Base-by-base conservation (phyloP, 495 filamentous ascomycete genomes). In the Staphylotrichum longicolle region DNA sequence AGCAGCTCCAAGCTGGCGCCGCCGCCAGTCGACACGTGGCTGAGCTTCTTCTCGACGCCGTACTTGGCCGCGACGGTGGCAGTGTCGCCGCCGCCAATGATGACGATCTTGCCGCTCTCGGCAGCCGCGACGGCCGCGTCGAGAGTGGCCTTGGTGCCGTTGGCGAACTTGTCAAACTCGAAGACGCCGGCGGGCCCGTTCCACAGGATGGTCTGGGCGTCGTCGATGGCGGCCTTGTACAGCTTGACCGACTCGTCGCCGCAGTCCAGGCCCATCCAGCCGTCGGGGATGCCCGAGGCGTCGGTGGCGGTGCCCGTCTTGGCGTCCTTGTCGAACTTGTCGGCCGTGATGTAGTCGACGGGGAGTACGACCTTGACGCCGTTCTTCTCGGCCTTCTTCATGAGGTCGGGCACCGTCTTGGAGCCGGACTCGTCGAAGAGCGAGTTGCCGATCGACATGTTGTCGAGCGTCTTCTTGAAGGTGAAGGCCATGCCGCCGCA, bases 401-500 rank as follows among this genome's bases (percentile, higher is more conserved):
- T 81, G 62, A 99, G 82, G 62, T 90, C 82, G 60, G 78, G 86
- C 48, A 97, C 95, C 20, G 88, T 96, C 88, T 97, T 93, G 82
- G 88, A 85, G 58, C 94, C 94, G 20, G 86, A 89, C 79, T 97
- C 93, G 73, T 99, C 94, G 75, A 96, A 99, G 58, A 98, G 83
- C 47, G 85, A 89, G 82, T 86, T 91, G 53, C 94, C 94, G 66
- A 99, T 99, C 78, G 86, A 83, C 57, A 98, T 86, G 70, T 82
- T 80, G 77, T 97, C 86, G 44, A 98, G 82, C 44, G 91, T 93
- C 85, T 98, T 98, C 87, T 98, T 98, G 86, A 99, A 98, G 63
- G 94, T 99, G 85, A 97, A 99, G 35, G 94, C 91, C 94, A 99
- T 99, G 65, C 88, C 94, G 65, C 94, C 94, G 71, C 93, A 96